Base-by-base conservation (phyloP, 2,329 filamentous ascomycete species). In the Macroventuria anomochaeta region DNA sequence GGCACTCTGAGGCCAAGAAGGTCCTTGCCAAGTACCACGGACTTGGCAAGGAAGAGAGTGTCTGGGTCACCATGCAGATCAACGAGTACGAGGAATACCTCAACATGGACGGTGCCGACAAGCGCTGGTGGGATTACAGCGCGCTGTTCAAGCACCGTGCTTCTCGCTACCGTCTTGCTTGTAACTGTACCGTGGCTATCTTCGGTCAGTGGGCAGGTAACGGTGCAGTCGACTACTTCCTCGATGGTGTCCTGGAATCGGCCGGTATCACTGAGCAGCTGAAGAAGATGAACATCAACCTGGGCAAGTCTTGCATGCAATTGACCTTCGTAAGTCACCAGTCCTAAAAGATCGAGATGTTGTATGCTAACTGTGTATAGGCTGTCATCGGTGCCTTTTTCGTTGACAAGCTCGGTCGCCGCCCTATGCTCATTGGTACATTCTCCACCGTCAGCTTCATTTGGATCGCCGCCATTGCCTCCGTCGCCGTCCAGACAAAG, bases 1-100 rank as follows among this genome's bases (percentile, higher is more conserved):
- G 80, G 12, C 72, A 78, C 7, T 82, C 85, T 20, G 80, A 87
- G 62, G 85, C 83, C 0, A 76, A 81, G 34, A 72, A 77, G 2
- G 79, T 85, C n/a, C 76, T 89, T 42, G 79, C 82, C 6, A 82
- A 81, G 56, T 84, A 85, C 62, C 85, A 85, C 59, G 77, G 81
- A 4, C 78, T 84, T 50, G 79, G 78, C 2, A 64, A 74, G 47
- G 42, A 62, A 8, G 58, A 73, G 17, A 65, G 68, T 4, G 63
- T 73, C 49, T 64, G 71, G 21, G 69, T 72, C 2, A 62, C 69
- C 20, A 64, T 77, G 2, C 73, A 77, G 40, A 56, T 76, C 31
- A 63, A 68, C 25, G 73, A 77, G 40, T 76, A 76, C 33, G 62
- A 54, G 21, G 67, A 69, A 15, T 67, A 71, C 29, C 67, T 71